A percentile compares a stretch with the other conserved stretches of the same genome.
Evolutionary conservation across 129 eudicot species (phyloP).

Genomic region (Lactuca saligna): DNA sequence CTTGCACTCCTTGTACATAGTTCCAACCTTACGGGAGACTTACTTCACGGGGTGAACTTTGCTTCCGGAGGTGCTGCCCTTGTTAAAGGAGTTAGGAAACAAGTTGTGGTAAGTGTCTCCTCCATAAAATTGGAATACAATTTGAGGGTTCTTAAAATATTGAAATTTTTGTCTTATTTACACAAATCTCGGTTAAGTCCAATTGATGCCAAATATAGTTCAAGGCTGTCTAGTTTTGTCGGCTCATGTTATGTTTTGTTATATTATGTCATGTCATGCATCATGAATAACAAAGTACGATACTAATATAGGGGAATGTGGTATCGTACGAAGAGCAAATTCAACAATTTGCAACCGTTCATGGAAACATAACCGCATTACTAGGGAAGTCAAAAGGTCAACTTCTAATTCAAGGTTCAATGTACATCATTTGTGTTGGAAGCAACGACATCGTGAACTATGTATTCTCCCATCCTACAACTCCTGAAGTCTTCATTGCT

Average conservation of each 20-base stretch:
- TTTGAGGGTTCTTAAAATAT: background rate
- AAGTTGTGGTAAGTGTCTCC: conserved; percentile 22
- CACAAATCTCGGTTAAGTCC: background rate
- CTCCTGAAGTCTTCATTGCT: conserved; percentile 21
- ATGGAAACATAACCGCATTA: conserved; percentile 39
- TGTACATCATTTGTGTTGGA: conserved; percentile 51
- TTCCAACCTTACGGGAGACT: conserved; percentile 26
- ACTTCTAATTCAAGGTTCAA: conserved; percentile 30
- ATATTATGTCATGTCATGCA: background rate
- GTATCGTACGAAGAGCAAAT: conserved; percentile 38
- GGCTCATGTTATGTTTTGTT: too few relatives aligned
- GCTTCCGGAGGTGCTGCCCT: conserved; percentile 56
- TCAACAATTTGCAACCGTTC: conserved; percentile 43
- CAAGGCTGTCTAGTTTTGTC: background rate
- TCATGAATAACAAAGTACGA: background rate
- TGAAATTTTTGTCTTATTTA: background rate
- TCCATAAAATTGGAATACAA: background rate
- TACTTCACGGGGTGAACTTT: conserved; percentile 47
- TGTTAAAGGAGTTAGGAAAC: conserved; percentile 16
- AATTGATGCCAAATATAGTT: background rate
- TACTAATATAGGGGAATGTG: conserved; percentile 30
- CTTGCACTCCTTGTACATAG: conserved; percentile 28
- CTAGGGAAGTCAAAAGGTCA: conserved; percentile 27
- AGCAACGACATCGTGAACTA: conserved; percentile 49
- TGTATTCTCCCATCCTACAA: background rate